Evolutionary conservation across 192 early-diverging fungal genomes (phyloP), one percentile per base, ranked within the genome.

Genomic region (Backusella mclennaniae): DNA sequence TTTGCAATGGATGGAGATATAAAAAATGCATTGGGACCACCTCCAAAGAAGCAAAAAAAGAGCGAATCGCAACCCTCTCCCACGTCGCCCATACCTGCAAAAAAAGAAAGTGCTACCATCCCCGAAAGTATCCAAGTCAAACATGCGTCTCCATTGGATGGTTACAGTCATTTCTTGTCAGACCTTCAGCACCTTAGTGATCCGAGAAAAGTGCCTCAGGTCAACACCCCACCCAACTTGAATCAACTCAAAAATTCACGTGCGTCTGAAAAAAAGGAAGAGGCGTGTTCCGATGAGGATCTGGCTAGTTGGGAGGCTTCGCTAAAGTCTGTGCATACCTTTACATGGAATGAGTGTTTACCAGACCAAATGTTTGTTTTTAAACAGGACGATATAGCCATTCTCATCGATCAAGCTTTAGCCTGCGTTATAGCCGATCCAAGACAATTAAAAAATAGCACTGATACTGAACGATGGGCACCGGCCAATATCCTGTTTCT

Each of bases 311-410:
- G 59, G 66, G 66, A 78, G 4, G 63, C 71, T 6, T 42, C 39
- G 1, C 35, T 78, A 29, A 66, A 69, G 49, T 74, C 72, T 0
- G 38, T 49, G 1, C 46, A 77, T 15, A 77, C 72, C 5, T 98
- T 98, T 84, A 86, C 91, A 46, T 98, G 95, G 95, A 88, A 92
- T 52, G 81, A 80, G 26, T 94, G 95, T 83, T 85, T 87, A 76
- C 89, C 89, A 6, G 93, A 96, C 85, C 95, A 98, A 78, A 98
- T 98, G 97, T 92, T 96, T 86, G 96, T 97, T 21, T 96, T 97
- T 79, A 90, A 91, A 72, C 85, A 83, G 56, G 85, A 86, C n/a
- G 89, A 90, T 12, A 79, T 95, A 63, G 84, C 88, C 6, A 84
- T 87, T 70, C 89, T 97, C 63, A 84, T 98, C 29, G 86, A 93